A percentile compares a stretch with the other conserved stretches of the same genome.
Conservation (phyloP, 2,329 filamentous ascomycete genomes). For the Penicillium sp. region DNA sequence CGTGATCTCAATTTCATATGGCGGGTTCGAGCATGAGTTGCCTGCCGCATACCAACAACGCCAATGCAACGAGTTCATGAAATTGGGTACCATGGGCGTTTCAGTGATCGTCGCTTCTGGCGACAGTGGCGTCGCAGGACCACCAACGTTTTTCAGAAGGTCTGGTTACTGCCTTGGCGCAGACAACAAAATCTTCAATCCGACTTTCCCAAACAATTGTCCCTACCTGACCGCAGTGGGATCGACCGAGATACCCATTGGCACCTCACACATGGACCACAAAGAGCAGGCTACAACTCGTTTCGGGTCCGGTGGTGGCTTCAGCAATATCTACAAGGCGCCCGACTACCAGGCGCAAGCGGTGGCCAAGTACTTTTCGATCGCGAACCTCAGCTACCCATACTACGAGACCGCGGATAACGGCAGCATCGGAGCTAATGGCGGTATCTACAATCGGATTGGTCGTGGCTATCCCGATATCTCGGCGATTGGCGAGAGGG, state of each 20-base stretch:
- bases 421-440: conserved; percentile 28
- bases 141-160: background rate
- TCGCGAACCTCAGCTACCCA: conserved; percentile 25
- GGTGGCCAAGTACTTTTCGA: conserved; percentile 39
- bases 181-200: conserved; percentile 37
- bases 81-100: conserved; percentile 53
- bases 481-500: conserved; percentile 39
- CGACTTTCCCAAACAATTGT: conserved; percentile 40
- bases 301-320: conserved; percentile 47
- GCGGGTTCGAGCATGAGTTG: conserved; percentile 34
- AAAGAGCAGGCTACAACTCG: conserved; percentile 39
- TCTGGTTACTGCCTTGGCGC: conserved; percentile 37
- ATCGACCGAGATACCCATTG: conserved; percentile 39
- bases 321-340: conserved; percentile 44
- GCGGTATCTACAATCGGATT: conserved; percentile 37
- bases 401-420: conserved; percentile 38
- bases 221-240: conserved; percentile 42
- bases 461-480: conserved; percentile 41
- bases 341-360: conserved; percentile 43
- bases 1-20: conserved; percentile 41
- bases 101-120: conserved; percentile 51
- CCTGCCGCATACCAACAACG: conserved; percentile 39
- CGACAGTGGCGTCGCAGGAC: conserved; percentile 47
- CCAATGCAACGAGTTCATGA: conserved; percentile 50
- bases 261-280: conserved; percentile 30